Percentiles rank a stretch among this genome's conserved stretches.
These are phyloP conservation scores for Nicotiana undulata DNA, from an alignment of 257 asterid species.

Conservation along the genomic window DNA sequence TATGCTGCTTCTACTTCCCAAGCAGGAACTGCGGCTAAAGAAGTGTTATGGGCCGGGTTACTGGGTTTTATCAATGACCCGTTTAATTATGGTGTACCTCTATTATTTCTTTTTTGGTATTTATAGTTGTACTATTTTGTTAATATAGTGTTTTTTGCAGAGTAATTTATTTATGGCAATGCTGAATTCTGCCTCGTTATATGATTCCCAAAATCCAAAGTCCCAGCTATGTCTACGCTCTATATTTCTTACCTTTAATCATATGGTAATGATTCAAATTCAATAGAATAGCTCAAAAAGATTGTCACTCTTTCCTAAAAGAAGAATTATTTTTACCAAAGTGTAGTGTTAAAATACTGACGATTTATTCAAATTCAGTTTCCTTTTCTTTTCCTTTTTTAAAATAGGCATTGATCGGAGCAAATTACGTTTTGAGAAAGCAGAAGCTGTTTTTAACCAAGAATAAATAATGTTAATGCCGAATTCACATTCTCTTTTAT, in stretches of 20 bases:
- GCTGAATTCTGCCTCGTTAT: neutral
- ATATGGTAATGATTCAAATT: neutral
- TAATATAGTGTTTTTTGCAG: neutral
- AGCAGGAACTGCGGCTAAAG: neutral
- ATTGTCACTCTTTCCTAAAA: neutral
- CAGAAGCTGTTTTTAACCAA: neutral
- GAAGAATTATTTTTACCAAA: neutral
- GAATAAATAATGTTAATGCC: neutral
- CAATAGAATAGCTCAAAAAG: neutral
- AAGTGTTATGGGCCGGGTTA: constrained; percentile 5
- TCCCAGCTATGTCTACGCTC: neutral
- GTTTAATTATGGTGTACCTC: neutral
- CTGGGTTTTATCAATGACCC: neutral
- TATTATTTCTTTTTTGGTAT: neutral
- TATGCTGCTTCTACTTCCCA: neutral
- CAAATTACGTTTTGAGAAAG: neutral
- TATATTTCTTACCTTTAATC: neutral
- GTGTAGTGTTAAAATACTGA: neutral
- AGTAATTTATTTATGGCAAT: neutral
- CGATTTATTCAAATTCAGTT: too few species aligned
- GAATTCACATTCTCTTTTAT: neutral
- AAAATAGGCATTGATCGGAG: neutral
- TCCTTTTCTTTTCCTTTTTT: neutral
- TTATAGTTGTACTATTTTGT: neutral
- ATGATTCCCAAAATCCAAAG: neutral